phyloP scores from a whole-genome alignment of 2,329 filamentous ascomycete genomes.

The Dactylellina leptospora region DNA sequence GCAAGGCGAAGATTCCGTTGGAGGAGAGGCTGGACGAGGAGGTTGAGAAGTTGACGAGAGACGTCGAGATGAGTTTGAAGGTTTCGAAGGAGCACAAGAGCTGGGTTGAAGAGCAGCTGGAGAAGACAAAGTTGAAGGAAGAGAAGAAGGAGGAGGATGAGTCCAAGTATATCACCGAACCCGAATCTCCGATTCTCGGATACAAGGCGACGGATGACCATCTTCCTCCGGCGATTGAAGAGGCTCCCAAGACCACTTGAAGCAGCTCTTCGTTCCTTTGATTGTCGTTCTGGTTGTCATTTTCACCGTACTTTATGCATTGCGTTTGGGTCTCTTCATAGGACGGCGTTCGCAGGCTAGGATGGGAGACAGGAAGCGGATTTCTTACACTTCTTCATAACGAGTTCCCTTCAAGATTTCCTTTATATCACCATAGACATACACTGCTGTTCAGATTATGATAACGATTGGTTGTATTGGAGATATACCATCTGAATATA shows the following conservation, averaged over 20 bases:
- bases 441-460: too few species aligned
- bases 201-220: conserved; percentile 10
- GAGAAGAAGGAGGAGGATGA: neutral
- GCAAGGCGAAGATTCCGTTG: conserved; percentile 28
- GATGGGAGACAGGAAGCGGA: neutral
- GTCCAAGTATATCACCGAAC: conserved; percentile 1
- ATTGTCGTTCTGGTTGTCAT: neutral
- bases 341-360: conserved; percentile 18
- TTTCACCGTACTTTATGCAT: conserved; percentile 24
- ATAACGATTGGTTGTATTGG: neutral
- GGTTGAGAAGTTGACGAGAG: conserved; percentile 59
- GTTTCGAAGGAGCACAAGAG: conserved; percentile 38
- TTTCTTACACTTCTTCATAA: too few species aligned
- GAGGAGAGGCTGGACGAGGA: conserved; percentile 58
- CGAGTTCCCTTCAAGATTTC: conserved; percentile 1
- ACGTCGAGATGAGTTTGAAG: conserved; percentile 59
- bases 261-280: neutral
- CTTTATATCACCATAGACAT: too few species aligned
- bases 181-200: conserved; percentile 17
- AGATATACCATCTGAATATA: neutral
- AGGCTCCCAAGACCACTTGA: neutral
- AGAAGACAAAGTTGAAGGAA: conserved; percentile 10
- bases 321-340: conserved; percentile 16
- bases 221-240: neutral
- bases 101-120: conserved; percentile 32